Base-by-base conservation (phyloP, 2,329 filamentous ascomycete species). In the Torrubiella hemipterigena region DNA sequence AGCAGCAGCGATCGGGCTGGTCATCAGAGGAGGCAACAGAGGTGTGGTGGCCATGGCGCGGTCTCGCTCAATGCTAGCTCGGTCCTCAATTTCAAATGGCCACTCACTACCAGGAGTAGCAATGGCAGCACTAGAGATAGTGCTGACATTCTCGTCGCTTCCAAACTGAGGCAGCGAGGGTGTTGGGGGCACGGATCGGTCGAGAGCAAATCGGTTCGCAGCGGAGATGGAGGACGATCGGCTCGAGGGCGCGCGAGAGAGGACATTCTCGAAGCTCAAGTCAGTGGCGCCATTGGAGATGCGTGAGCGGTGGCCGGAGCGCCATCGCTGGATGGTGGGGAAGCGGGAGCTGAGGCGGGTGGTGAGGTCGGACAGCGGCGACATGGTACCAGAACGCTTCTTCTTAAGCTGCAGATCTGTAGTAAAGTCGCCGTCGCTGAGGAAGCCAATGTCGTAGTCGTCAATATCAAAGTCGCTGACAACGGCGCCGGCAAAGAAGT, bases 21-120 rank as follows among this genome's bases (percentile, higher is more conserved):
- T 76, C 61, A 93, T 71, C 21, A 91, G 66, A 1, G 87, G 87
- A 7, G 87, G 87, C 3, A 95, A 66, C 7, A 95, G 67, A 23
- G 87, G 89, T 3, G 87, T 95, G 4, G 80, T 80, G 0, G 83
- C 80, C 43, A 82, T 49, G 26, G 59, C 56, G 29, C 70, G 67
- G 59, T 58, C 75, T 51, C 58, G 76, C 58, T 59, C 74, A 54
- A 57, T 70, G 54, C 43, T 73, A 48, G 43, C 60, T 42, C 53
- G 60, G 34, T 55, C 60, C 35, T 47, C 61, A n/a, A n/a, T n/a
- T n/a, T n/a, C n/a, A n/a, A n/a, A n/a, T n/a, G n/a, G n/a, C n/a
- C n/a, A n/a, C n/a, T n/a, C n/a, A n/a, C n/a, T n/a, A n/a, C n/a
- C n/a, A n/a, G n/a, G n/a, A n/a, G n/a, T n/a, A 38, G 67, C 74